Percentiles rank a stretch among this genome's conserved stretches.
These are phyloP conservation scores for Trichoderma lentiforme DNA, from an alignment of 2,329 filamentous ascomycete genomes.

Conservation along the genomic window DNA sequence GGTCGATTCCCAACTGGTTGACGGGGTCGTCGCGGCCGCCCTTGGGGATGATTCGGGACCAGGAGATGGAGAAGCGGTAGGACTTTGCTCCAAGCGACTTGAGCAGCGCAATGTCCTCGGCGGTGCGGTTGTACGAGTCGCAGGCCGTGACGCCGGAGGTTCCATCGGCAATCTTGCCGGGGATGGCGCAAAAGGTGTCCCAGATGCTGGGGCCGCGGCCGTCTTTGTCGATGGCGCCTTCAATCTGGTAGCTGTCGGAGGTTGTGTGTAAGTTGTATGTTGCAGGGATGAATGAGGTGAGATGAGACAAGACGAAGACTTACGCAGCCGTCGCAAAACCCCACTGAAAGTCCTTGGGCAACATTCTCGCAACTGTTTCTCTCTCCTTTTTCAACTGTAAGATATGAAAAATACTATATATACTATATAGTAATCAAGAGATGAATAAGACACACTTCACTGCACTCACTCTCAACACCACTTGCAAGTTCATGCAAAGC, in stretches of 20 bases:
- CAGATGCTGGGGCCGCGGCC: conserved; percentile 81
- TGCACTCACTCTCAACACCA: background rate
- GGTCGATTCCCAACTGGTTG: conserved; percentile 73
- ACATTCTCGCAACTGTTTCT: conserved; percentile 39
- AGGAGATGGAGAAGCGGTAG: conserved; percentile 84
- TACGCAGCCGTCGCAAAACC: conserved; percentile 76
- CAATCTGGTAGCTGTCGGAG: conserved; percentile 72
- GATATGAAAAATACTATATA: background rate
- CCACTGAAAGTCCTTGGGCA: conserved; percentile 71
- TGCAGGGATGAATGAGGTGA: background rate
- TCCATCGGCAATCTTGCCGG: conserved; percentile 79
- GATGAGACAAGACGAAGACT: conserved; percentile 28
- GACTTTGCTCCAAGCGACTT: conserved; percentile 69
- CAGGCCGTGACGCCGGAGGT: conserved; percentile 74
- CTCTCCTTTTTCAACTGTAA: background rate
- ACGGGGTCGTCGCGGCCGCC: conserved; percentile 78
- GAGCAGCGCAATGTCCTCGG: conserved; percentile 73
- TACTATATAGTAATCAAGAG: background rate
- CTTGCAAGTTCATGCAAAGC: background rate
- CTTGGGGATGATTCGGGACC: conserved; percentile 81
- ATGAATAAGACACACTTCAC: background rate
- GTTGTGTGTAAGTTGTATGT: background rate
- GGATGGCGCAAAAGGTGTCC: conserved; percentile 81
- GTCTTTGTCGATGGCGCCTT: conserved; percentile 71
- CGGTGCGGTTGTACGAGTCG: conserved; percentile 79